Conservation (phyloP, 768 basidiomycete genomes). For the Suillus placidus region DNA sequence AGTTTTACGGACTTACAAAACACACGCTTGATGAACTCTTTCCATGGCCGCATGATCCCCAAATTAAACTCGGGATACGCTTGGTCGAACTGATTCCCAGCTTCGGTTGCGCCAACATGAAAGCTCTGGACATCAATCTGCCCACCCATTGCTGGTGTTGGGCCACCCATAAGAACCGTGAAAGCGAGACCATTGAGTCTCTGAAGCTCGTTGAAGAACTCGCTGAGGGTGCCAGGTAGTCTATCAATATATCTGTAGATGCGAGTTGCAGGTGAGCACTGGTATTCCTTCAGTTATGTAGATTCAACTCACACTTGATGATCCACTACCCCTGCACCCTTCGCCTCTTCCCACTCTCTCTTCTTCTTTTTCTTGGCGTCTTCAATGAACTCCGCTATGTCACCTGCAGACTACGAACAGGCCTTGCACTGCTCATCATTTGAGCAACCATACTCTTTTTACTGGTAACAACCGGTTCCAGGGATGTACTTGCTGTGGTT, state of each 20-base stretch:
- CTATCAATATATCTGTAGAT: neutral
- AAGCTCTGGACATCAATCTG: neutral
- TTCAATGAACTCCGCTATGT: neutral
- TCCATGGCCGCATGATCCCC: neutral
- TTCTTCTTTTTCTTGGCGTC: neutral
- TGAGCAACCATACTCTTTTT: no score
- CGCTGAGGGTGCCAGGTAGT: neutral
- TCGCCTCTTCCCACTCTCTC: neutral
- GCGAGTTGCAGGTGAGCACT: neutral
- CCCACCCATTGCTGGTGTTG: neutral
- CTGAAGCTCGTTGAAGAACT: neutral
- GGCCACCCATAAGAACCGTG: neutral
- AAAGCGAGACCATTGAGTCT: neutral
- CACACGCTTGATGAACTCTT: neutral
- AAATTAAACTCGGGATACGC: neutral
- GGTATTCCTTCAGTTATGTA: neutral
- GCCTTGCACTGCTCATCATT: neutral
- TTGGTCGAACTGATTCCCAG: neutral
- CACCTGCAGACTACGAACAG: neutral
- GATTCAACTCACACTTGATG: neutral
- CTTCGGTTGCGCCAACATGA: neutral
- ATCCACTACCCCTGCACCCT: neutral
- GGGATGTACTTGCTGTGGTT: no score
- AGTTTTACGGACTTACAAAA: neutral
- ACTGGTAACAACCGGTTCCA: no score